Base-by-base conservation (phyloP, 768 basidiomycete genomes). In the Coprinopsis marcescibilis region DNA sequence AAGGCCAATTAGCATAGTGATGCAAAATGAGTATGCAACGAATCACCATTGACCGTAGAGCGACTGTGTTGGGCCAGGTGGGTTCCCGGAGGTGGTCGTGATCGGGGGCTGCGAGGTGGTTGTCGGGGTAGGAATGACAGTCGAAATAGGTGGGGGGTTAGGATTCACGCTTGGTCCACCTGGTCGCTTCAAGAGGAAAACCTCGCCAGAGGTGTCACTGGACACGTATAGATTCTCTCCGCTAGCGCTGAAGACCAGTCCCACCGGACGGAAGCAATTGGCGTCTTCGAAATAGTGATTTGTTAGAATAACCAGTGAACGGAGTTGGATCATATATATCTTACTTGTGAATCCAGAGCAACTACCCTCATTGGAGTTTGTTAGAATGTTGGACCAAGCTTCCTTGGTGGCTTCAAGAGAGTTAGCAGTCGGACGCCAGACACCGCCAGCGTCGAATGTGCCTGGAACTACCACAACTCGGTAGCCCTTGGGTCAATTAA, bases 231-330 rank as follows among this genome's bases (percentile, higher is more conserved):
- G 41, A n/a, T 50, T 49, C 30, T 49, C 43, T 8, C 51, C 54
- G 30, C 41, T 43, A 7, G 49, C 33, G 36, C 42, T 42, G 43
- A 43, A 55, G 15, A 41, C 54, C 14, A 55, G 39, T 17, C 54
- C 54, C 19, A 55, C 54, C 14, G 54, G 54, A 27, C 54, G 54
- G 54, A 55, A 55, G 41, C 54, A 55, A 11, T 49, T 49, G 21
- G 25, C 15, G 26, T 26, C 41, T 43, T 4, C 35, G 26, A 15
- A 3, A 4, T 17, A 15, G n/a, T 48, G n/a, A 35, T 17, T 11
- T 7, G 35, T 7, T 19, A 2, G 5, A 14, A 14, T 3, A 23
- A 19, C 3, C 3, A 25, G 12, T 2, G 4, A 34, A 2, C 2
- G 3, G 39, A 13, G 11, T 11, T 7, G n/a, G 11, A 37, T 7